These are phyloP conservation scores for Fusarium nurragi DNA, from an alignment of 2,329 filamentous ascomycete species.

Conservation along the genomic window DNA sequence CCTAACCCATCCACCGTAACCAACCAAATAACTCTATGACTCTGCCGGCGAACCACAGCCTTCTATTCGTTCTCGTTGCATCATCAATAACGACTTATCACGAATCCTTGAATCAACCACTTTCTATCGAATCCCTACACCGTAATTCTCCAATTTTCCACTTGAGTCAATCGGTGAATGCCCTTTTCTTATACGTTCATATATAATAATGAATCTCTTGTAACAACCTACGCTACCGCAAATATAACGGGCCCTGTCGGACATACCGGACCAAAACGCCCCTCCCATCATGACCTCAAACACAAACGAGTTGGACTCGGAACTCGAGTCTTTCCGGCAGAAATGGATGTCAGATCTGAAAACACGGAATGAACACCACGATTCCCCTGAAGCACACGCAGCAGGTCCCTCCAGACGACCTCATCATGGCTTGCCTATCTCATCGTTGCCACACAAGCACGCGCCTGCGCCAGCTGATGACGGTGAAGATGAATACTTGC, in stretches of 20 bases:
- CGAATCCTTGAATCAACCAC: conserved; percentile 1
- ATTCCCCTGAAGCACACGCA: conserved; percentile 10
- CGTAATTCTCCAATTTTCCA: not conserved
- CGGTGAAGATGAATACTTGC: conserved; percentile 50
- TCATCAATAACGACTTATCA: conserved; percentile 36
- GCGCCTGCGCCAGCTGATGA: conserved; percentile 40
- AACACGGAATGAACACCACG: conserved; percentile 47
- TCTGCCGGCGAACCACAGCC: conserved; percentile 35
- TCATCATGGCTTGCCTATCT: conserved; percentile 38
- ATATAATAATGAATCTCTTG: conserved; percentile 36
- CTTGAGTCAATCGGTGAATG: conserved; percentile 33
- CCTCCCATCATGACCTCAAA: conserved; percentile 34
- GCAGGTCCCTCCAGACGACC: conserved; percentile 25
- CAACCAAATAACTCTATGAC: conserved; percentile 22
- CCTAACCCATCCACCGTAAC: conserved; percentile 24
- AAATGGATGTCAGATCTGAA: conserved; percentile 86
- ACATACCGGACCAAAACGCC: conserved; percentile 24
- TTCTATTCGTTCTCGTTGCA: conserved; percentile 35
- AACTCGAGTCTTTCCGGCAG: conserved; percentile 85
- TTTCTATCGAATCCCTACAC: not conserved
- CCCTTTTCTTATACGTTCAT: not conserved
- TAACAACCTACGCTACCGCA: conserved; percentile 17
- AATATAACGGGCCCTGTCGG: not conserved
- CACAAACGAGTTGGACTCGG: conserved; percentile 63
- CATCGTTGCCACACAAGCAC: conserved; percentile 25